A percentile compares a stretch with the other conserved stretches of the same genome.
Conservation (phyloP, 1,284 basidiomycete genomes). For the Heliocybe sulcata region DNA sequence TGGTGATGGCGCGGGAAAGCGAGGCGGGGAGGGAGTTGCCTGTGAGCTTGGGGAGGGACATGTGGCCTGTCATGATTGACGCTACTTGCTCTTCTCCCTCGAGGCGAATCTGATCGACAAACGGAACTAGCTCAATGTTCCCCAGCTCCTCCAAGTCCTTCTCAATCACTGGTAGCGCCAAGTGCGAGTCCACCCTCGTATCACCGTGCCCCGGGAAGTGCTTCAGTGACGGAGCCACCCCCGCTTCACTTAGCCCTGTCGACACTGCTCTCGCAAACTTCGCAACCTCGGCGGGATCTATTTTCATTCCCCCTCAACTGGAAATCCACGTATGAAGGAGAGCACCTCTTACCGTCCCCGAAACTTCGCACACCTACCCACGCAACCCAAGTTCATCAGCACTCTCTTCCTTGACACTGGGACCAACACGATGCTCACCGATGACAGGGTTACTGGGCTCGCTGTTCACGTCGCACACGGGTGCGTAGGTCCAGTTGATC, state of each 20-base stretch:
- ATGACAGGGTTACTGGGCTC: constrained; percentile 65
- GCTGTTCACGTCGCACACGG: constrained; percentile 65
- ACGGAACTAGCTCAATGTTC: constrained; percentile 50
- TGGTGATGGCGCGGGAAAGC: constrained; percentile 44
- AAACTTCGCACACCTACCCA: constrained; percentile 57
- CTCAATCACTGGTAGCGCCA: constrained; percentile 53
- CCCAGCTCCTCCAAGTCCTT: constrained; percentile 36
- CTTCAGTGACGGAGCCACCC: constrained; percentile 54
- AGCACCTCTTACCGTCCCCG: constrained; percentile 42
- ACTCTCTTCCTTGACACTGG: constrained; percentile 12
- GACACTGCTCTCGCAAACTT: constrained; percentile 39
- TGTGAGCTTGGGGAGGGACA: constrained; percentile 53
- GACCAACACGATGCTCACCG: constrained; percentile 26
- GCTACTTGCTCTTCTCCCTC: constrained; percentile 31
- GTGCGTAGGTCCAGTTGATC: constrained; percentile 62
- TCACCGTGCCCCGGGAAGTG: constrained; percentile 73
- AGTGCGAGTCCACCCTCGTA: constrained; percentile 62
- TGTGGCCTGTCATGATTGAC: constrained; percentile 66
- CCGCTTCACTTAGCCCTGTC: constrained; percentile 36
- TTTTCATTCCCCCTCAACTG: neutral
- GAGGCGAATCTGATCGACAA: constrained; percentile 35
- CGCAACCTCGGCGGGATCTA: constrained; percentile 48
- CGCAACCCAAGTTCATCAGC: neutral
- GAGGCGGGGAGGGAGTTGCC: constrained; percentile 49
- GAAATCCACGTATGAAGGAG: neutral